phyloP scores from a whole-genome alignment of 192 early-diverging fungal genomes.

The Coemansia sp. region DNA sequence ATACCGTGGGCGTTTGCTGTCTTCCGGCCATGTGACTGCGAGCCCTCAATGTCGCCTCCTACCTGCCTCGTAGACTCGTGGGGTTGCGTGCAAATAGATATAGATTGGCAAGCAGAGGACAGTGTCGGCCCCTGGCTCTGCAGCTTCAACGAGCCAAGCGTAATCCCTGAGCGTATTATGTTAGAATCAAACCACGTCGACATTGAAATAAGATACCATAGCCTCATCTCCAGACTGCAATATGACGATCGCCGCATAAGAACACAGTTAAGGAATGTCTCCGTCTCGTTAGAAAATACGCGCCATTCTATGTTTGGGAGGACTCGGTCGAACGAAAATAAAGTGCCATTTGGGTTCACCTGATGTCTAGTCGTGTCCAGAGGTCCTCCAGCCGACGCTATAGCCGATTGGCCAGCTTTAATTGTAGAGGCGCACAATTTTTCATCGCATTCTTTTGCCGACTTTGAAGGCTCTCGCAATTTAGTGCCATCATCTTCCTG shows the following conservation, averaged over 20 bases:
- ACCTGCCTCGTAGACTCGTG: background rate
- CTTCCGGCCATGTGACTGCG: background rate
- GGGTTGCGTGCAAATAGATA: conserved; percentile 13
- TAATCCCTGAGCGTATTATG: conserved; percentile 20
- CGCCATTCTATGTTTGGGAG: conserved; percentile 28
- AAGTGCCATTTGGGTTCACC: background rate
- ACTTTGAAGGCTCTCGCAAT: background rate
- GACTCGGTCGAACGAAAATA: background rate
- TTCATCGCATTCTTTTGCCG: background rate
- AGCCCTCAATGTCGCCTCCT: background rate
- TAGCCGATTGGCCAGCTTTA: background rate
- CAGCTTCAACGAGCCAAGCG: conserved; percentile 41
- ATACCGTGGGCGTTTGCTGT: conserved; percentile 5
- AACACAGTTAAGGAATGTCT: conserved; percentile 31
- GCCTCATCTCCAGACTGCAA: conserved; percentile 46
- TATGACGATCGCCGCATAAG: conserved; percentile 46
- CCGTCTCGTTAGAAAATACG: conserved; percentile 27
- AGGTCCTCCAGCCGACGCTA: background rate
- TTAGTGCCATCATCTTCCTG: background rate
- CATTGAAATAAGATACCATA: conserved; percentile 36
- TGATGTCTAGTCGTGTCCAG: background rate
- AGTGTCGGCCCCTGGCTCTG: conserved; percentile 1
- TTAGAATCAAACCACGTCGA: conserved; percentile 41
- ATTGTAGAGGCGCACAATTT: background rate
- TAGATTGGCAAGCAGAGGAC: background rate